A percentile compares a stretch with the other conserved stretches of the same genome.
phyloP scores from a whole-genome alignment of 805 yeast genomes.

The Wickerhamomyces chambardii region DNA sequence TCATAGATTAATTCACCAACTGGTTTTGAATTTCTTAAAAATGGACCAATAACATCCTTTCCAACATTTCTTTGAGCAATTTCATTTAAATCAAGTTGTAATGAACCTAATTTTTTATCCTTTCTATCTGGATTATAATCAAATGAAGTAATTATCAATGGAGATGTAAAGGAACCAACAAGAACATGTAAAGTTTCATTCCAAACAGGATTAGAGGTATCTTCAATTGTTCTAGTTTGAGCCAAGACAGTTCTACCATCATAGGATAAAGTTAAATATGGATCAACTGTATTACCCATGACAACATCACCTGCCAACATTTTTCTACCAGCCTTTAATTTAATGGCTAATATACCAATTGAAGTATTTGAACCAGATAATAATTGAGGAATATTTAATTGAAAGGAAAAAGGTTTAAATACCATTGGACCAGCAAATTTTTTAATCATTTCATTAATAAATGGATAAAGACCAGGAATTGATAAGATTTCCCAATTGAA shows the following conservation, averaged over 20 bases:
- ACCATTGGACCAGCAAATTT: conserved; percentile 86
- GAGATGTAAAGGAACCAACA: conserved; percentile 71
- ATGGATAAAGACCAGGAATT: conserved; percentile 79
- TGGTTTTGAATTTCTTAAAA: conserved; percentile 75
- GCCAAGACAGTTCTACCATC: conserved; percentile 45
- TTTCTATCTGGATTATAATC: conserved; percentile 78
- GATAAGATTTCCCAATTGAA: conserved; percentile 84
- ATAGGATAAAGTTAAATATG: conserved; percentile 72
- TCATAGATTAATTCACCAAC: conserved; percentile 71
- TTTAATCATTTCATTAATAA: conserved; percentile 76
- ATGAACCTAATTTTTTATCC: conserved; percentile 74
- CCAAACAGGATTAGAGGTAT: conserved; percentile 74
- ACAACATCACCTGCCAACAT: conserved; percentile 60
- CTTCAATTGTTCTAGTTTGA: conserved; percentile 56
- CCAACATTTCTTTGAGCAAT: conserved; percentile 46
- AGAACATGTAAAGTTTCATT: conserved; percentile 69
- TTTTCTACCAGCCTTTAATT: conserved; percentile 55
- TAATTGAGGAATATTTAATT: conserved; percentile 85
- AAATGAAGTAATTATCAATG: conserved; percentile 58
- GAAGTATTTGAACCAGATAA: conserved; percentile 83
- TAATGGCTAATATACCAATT: conserved; percentile 75
- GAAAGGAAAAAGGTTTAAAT: conserved; percentile 86
- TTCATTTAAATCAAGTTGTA: conserved; percentile 63
- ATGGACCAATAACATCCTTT: conserved; percentile 39
- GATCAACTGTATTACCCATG: conserved; percentile 78